These are phyloP conservation scores for Symbiotaphrina buchneri DNA, from an alignment of 495 filamentous ascomycete genomes.

Conservation along the genomic window DNA sequence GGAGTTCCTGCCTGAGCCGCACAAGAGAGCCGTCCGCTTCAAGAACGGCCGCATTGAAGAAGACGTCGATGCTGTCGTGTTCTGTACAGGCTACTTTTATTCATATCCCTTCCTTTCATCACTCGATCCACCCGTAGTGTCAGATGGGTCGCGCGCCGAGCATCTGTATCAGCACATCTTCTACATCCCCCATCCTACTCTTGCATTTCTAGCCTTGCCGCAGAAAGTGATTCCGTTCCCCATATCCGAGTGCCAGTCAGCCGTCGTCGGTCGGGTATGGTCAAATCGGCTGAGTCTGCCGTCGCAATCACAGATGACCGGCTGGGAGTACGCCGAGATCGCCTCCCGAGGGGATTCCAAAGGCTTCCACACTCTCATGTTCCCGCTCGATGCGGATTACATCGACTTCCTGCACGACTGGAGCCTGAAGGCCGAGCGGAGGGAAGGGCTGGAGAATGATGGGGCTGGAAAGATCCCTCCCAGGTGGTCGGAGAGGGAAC, in stretches of 20 bases:
- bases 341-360: constrained; percentile 22
- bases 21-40: constrained; percentile 26
- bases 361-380: constrained; percentile 41
- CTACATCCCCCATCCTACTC: constrained; percentile 47
- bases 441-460: constrained; percentile 18
- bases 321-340: constrained; percentile 30
- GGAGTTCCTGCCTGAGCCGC: constrained; percentile 22
- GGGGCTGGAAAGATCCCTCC: constrained; percentile 39
- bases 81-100: constrained; percentile 57
- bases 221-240: constrained; percentile 73
- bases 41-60: constrained; percentile 27
- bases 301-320: constrained; percentile 30
- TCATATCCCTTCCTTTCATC: constrained; percentile 43
- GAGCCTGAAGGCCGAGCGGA: constrained; percentile 21
- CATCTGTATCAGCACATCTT: constrained; percentile 61
- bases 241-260: constrained; percentile 53
- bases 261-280: constrained; percentile 56
- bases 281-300: constrained; percentile 44
- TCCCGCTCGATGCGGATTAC: constrained; percentile 55
- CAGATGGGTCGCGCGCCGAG: constrained; percentile 40
- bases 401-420: constrained; percentile 48
- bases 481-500: constrained; percentile 40
- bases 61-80: constrained; percentile 43
- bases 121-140: constrained; percentile 33
- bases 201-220: constrained; percentile 54